These are phyloP conservation scores for Rhododendron griersonianum DNA, from an alignment of 148 eudicot genomes.

Conservation along the genomic window DNA sequence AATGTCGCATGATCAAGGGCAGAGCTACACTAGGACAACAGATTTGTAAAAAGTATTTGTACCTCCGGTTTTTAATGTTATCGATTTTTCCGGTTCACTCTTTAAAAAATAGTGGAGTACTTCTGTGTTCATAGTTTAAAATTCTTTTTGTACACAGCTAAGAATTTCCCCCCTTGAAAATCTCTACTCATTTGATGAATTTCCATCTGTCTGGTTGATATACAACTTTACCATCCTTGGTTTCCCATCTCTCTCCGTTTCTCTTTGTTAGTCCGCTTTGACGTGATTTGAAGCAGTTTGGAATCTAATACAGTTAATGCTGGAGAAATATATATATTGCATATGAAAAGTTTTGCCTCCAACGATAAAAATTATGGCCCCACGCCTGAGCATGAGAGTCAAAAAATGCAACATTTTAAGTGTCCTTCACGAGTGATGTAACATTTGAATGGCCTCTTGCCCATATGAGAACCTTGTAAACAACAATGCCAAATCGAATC, in stretches of 20 bases:
- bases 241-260: background rate
- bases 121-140: background rate
- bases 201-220: background rate
- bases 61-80: background rate
- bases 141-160: background rate
- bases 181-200: background rate
- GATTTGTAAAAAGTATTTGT: background rate
- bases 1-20: slow-evolving; percentile 21
- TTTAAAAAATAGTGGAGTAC: background rate
- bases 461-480: slow-evolving; percentile 43
- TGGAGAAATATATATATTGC: background rate
- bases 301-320: background rate
- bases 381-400: background rate
- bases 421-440: slow-evolving; percentile 25
- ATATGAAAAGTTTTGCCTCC: background rate
- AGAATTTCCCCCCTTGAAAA: background rate
- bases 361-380: background rate
- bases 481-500: background rate
- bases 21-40: background rate
- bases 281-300: background rate
- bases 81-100: background rate
- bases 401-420: slow-evolving; percentile 1
- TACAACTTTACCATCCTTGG: background rate
- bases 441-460: slow-evolving; percentile 68
- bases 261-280: background rate